These are phyloP conservation scores for Macroventuria anomochaeta DNA, from an alignment of 2,329 filamentous ascomycete species.

Conservation along the genomic window DNA sequence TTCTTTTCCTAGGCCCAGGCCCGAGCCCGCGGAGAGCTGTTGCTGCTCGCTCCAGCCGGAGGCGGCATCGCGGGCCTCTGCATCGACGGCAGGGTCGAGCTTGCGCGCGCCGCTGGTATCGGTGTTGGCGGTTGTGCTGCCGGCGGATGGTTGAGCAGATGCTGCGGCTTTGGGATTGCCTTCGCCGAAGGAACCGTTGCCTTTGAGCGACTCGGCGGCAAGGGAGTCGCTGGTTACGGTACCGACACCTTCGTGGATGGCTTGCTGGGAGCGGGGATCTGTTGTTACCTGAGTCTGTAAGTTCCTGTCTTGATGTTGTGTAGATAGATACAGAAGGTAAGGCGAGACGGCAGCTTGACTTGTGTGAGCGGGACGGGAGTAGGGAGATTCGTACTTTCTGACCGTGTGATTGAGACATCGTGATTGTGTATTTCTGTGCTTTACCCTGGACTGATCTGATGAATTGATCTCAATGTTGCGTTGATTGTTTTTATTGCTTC, in stretches of 20 bases:
- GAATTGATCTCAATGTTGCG: background rate
- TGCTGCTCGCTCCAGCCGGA: slow-evolving; percentile 49
- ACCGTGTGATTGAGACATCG: slow-evolving; percentile 16
- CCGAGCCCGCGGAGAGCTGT: slow-evolving; percentile 50
- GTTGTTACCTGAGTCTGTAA: slow-evolving; percentile 51
- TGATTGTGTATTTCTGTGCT: background rate
- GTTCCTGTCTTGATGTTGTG: background rate
- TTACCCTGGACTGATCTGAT: too few species aligned
- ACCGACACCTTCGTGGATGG: slow-evolving; percentile 67
- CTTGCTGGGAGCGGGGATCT: slow-evolving; percentile 56
- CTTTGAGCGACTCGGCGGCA: slow-evolving; percentile 72
- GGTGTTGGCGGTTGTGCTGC: slow-evolving; percentile 63
- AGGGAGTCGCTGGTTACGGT: slow-evolving; percentile 72
- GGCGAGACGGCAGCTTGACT: slow-evolving; percentile 4
- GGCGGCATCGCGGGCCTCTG: slow-evolving; percentile 54
- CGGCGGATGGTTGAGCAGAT: slow-evolving; percentile 57
- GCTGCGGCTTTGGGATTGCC: slow-evolving; percentile 63
- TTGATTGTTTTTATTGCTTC: background rate
- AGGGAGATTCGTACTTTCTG: slow-evolving; percentile 8
- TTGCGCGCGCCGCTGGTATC: slow-evolving; percentile 61
- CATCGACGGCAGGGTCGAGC: slow-evolving; percentile 57
- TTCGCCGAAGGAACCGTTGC: slow-evolving; percentile 65
- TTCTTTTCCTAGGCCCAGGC: slow-evolving; percentile 41
- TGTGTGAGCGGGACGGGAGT: background rate
- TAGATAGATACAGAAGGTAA: background rate